A percentile compares a stretch with the other conserved stretches of the same genome.
Conservation (phyloP, 75 land plant genomes). For the Azolla pinnata region DNA sequence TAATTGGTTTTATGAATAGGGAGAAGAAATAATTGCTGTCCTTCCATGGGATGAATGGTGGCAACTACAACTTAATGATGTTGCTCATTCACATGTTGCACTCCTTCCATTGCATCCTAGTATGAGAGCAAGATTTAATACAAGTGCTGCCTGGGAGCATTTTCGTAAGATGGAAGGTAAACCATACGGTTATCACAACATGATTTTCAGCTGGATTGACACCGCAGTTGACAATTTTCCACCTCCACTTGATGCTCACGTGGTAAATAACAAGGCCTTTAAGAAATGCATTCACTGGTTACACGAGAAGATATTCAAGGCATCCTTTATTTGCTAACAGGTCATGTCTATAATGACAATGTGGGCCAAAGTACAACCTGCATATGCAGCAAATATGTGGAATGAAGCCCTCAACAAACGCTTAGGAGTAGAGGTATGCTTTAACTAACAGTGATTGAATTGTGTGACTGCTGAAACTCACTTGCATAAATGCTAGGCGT, state of each 20-base stretch:
- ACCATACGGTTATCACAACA: slow-evolving; percentile 95
- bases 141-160: slow-evolving; percentile 90
- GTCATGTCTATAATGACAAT: slow-evolving; percentile 80
- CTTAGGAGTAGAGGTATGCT: slow-evolving; percentile 67
- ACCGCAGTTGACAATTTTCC: slow-evolving; percentile 76
- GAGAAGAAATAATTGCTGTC: slow-evolving; percentile 77
- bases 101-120: slow-evolving; percentile 81
- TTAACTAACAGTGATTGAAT: too few relatives aligned
- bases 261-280: slow-evolving; percentile 42
- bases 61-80: slow-evolving; percentile 69
- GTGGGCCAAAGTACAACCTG: slow-evolving; percentile 80
- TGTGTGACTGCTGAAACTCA: neutral
- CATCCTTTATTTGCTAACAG: slow-evolving; percentile 22
- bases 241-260: slow-evolving; percentile 69
- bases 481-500: neutral
- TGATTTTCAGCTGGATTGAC: slow-evolving; percentile 99
- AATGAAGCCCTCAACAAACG: slow-evolving; percentile 98
- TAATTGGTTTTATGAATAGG: slow-evolving; percentile 43
- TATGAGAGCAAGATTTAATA: slow-evolving; percentile 72
- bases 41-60: slow-evolving; percentile 98
- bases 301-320: too few relatives aligned
- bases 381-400: slow-evolving; percentile 97
- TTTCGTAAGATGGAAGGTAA: slow-evolving; percentile 64
- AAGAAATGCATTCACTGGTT: too few relatives aligned
- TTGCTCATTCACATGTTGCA: slow-evolving; percentile 80